Base-by-base conservation (phyloP, 2,329 filamentous ascomycete species). In the Fusarium equiseti region DNA sequence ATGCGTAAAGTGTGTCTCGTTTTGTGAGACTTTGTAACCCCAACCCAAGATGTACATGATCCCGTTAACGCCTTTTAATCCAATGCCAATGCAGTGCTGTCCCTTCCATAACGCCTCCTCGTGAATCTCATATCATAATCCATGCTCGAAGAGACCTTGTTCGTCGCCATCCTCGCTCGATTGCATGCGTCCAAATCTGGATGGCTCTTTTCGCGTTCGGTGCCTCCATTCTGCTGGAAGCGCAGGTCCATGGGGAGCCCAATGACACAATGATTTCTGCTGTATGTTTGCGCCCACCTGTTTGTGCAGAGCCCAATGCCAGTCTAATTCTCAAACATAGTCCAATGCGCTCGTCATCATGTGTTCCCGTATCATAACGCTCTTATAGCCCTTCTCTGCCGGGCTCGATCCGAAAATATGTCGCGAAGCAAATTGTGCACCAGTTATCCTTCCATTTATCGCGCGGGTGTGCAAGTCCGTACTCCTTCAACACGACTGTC, bases 41-140 rank as follows among this genome's bases (percentile, higher is more conserved):
- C 52, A 51, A 50, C 35, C 45, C 35, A 27, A 49, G 58, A 68
- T 59, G 42, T 64, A 43, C 27, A 45, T 29, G 15, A 16, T 43
- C 18, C 69, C 51, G 29, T 55, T 31, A 72, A 72, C 69, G 69
- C 69, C 69, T n/a, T 71, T 24, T 72, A 63, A 63, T 59, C 68
- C 68, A 71, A 72, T 72, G 60, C 60, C 67, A 46, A 59, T 66
- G 20, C 61, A 54, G 20, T 52, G 43, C 22, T 58, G 40, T 35
- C 52, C 57, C 20, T 63, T 58, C 56, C 51, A 51, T 45, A 58
- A 57, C 59, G 45, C 61, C 45, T 49, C 49, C 26, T 53, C 54
- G 22, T 68, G 46, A 40, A 20, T 40, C 42, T 53, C 55, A 29
- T 55, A 42, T 15, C 59, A 57, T 45, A 13, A 12, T 38, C 32